Percentiles rank a stretch among this genome's conserved stretches.
phyloP scores from a whole-genome alignment of 2,329 filamentous ascomycete species.

The Ophiocordyceps polyrhachis-furcata region DNA sequence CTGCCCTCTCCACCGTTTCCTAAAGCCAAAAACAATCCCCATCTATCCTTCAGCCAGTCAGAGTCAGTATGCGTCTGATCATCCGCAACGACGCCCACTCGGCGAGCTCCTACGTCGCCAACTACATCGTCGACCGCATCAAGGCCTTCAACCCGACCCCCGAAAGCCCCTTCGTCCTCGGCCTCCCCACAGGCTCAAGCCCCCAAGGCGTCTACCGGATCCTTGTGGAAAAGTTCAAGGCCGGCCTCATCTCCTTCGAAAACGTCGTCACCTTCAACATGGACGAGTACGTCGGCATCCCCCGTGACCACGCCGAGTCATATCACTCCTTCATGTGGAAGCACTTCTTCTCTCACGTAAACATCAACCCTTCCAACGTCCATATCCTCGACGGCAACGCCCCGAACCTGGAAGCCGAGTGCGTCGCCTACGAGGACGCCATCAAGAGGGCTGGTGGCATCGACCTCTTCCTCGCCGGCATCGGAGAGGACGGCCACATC shows the following conservation, averaged over 20 bases:
- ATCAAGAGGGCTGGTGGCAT: slow-evolving; percentile 62
- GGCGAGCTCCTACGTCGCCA: slow-evolving; percentile 59
- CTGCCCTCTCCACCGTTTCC: too few species aligned
- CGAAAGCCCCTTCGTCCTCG: slow-evolving; percentile 60
- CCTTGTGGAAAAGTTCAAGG: slow-evolving; percentile 53
- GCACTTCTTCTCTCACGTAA: slow-evolving; percentile 73
- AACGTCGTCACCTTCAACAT: slow-evolving; percentile 89
- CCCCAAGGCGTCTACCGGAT: slow-evolving; percentile 61
- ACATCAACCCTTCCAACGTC: slow-evolving; percentile 65
- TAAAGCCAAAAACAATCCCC: too few species aligned
- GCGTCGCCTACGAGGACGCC: slow-evolving; percentile 59
- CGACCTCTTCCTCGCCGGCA: slow-evolving; percentile 69
- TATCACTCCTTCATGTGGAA: slow-evolving; percentile 93
- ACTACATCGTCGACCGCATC: slow-evolving; percentile 71
- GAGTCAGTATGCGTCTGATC: slow-evolving; percentile 76
- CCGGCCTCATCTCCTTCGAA: slow-evolving; percentile 56
- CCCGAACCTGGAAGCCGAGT: slow-evolving; percentile 55
- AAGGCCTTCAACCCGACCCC: slow-evolving; percentile 56
- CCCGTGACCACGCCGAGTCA: slow-evolving; percentile 65
- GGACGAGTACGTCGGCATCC: slow-evolving; percentile 79
- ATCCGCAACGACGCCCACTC: slow-evolving; percentile 52
- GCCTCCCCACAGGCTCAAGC: slow-evolving; percentile 67
- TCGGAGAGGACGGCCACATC: slow-evolving; percentile 74
- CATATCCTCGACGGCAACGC: slow-evolving; percentile 74
- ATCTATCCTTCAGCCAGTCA: too few species aligned